Conservation (phyloP, 2,329 filamentous ascomycete species). For the Rasamsonia emersonii region DNA sequence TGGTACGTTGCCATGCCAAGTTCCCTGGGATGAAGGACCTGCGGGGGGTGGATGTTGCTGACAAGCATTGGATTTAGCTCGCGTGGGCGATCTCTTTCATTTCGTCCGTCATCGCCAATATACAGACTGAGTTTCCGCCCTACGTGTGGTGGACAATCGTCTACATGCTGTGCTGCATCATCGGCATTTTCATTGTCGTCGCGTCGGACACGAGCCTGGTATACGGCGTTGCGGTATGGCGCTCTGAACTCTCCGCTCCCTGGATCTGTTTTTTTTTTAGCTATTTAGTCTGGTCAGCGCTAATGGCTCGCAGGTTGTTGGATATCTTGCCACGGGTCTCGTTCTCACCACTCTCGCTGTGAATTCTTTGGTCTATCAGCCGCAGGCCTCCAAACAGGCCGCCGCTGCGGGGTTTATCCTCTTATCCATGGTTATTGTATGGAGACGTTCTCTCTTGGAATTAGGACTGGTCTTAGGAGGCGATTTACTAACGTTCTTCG, state of each 20-base stretch:
- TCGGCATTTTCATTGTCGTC: constrained; percentile 72
- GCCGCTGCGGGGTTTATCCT: constrained; percentile 89
- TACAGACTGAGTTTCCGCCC: constrained; percentile 58
- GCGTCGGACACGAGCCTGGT: constrained; percentile 76
- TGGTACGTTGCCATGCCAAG: constrained; percentile 55
- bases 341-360: constrained; percentile 79
- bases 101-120: constrained; percentile 65
- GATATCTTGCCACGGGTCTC: constrained; percentile 74
- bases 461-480: constrained; percentile 5
- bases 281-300: constrained; percentile 9
- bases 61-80: constrained; percentile 49
- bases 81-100: constrained; percentile 94
- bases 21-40: not conserved
- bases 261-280: not conserved
- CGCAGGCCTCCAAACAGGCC: constrained; percentile 64
- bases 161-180: constrained; percentile 75
- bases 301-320: constrained; percentile 55
- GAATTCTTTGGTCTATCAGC: constrained; percentile 74
- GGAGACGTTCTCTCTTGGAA: constrained; percentile 25
- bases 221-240: constrained; percentile 73
- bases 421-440: constrained; percentile 82
- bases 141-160: constrained; percentile 89
- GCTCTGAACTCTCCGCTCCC: not conserved
- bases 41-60: constrained; percentile 9
- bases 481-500: constrained; percentile 2